Evolutionary conservation across 306 rosid genomes (phyloP), one percentile per base, ranked within the genome.

Genomic region (Senna tora): DNA sequence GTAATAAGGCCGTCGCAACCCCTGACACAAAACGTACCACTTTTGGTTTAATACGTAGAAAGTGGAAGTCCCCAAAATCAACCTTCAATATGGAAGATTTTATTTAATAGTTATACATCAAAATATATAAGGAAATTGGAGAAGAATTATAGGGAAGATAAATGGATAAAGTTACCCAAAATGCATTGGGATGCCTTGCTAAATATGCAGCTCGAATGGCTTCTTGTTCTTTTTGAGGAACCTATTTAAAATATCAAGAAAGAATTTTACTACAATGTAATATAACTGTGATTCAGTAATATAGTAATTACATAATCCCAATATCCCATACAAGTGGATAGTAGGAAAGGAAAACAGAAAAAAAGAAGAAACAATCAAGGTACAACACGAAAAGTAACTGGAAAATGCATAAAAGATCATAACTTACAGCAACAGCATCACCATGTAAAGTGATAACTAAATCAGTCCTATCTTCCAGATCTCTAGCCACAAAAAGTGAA

Each of bases 51-150:
- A 94, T 87, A 59, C 90, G 97, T 78, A 89, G 36, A 82, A 94
- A 94, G 64, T 80, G 83, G 83, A 94, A 91, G 89, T 94, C 98
- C n/a, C 92, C 98, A 76, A 91, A 94, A 88, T 91, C 98, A 86
- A 89, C 97, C 98, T 94, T 89, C 86, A 87, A 41, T 62, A 61
- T 15, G 76, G 64, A 80, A 47, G 55, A 68, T 38, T 69, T 43
- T 32, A 42, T 60, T 68, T 52, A 71, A 34, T 60, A 51, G 41
- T 77, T 59, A 36, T 14, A 65, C 42, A 77, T 59, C 65, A 32
- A 52, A 39, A 76, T 32, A 33, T 38, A 73, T 11, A 65, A 77
- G 56, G 28, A 4, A 25, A 65, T 43, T 9, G 10, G 43, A 53
- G 45, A 72, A 70, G 33, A 59, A 46, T 19, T 59, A 50, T 41